phyloP scores from a whole-genome alignment of 768 basidiomycete genomes.

The Suillus fuscotomentosus region DNA sequence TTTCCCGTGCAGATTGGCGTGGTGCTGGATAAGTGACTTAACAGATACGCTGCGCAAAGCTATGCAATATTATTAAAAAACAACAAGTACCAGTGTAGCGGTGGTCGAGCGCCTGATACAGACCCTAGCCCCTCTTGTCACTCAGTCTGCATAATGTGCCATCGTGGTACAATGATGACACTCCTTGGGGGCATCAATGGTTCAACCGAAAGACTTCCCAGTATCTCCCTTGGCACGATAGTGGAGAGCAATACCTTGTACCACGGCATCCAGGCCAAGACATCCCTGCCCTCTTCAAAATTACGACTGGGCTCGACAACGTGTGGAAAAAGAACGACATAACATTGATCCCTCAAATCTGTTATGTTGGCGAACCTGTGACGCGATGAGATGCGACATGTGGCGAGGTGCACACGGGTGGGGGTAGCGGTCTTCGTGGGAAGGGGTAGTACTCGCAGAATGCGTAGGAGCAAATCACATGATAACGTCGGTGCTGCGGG shows the following conservation, averaged over 20 bases:
- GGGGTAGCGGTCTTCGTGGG: conserved; percentile 23
- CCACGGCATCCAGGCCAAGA: conserved; percentile 54
- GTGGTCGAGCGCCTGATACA: not conserved
- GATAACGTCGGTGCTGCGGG: conserved; percentile 14
- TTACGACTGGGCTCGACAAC: conserved; percentile 25
- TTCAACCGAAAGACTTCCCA: conserved; percentile 22
- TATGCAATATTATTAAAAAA: conserved; percentile 2
- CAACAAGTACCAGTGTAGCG: not conserved
- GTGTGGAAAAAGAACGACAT: conserved; percentile 35
- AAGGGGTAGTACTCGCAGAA: conserved; percentile 42
- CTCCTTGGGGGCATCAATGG: conserved; percentile 28
- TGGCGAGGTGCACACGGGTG: conserved; percentile 37
- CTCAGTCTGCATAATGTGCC: conserved; percentile 15
- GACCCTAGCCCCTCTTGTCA: not conserved
- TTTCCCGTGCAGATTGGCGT: not conserved
- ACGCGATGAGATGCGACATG: conserved; percentile 36
- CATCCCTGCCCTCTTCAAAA: conserved; percentile 40
- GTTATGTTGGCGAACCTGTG: conserved; percentile 14
- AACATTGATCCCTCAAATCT: conserved; percentile 23
- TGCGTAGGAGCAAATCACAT: conserved; percentile 44
- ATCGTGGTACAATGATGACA: conserved; percentile 28
- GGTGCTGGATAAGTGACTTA: not conserved
- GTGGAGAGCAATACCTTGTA: conserved; percentile 33
- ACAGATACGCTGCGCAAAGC: not conserved
- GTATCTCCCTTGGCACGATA: conserved; percentile 12